Evolutionary conservation across 2,329 filamentous ascomycete species (phyloP), one percentile per base, ranked within the genome.

Genomic region (Beauveria scarabaeidicola): DNA sequence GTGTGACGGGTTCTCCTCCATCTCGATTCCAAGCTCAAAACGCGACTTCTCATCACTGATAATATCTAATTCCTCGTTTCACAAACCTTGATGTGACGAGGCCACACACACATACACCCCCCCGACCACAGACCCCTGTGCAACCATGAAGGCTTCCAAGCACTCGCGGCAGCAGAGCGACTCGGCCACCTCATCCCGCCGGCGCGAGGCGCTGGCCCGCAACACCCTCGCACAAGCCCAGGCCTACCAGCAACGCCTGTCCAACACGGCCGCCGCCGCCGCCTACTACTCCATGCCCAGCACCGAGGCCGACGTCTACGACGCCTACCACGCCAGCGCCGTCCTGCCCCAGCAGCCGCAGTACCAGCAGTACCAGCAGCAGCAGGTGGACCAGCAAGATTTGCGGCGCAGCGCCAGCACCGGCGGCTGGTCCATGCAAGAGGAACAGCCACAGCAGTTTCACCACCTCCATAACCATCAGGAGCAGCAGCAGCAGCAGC

Each of bases 101-200:
- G 36, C 8, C 47, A 58, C 23, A 43, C 46, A 48, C 29, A 17
- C 29, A 38, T 2, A 29, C 46, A 21, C 36, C 10, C 13, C 32
- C 23, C n/a, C 19, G 1, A 32, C 40, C 21, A 43, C 25, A 25
- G 10, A 8, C 21, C 36, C 4, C 17, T 51, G 46, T 50, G 46
- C 6, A 17, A 58, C 38, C 32, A 52, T 52, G 56, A 59, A 59
- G 48, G 13, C 13, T 29, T 38, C 48, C 19, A 59, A 52, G 41
- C 56, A 59, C n/a, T 52, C 47, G 21, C 41, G 40, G 27, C 47
- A 59, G 40, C 48, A 36, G 47, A 59, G 56, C 40, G 56, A 59
- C 25, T 52, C 56, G n/a, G 44, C 27, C 40, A 40, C 27, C 27
- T 17, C 47, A 15, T 38, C 56, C 15, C 47, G 48, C 5, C 48